Percentiles rank a stretch among this genome's conserved stretches.
Conservation (phyloP, 495 filamentous ascomycete genomes). For the Cenococcum geophilum region DNA sequence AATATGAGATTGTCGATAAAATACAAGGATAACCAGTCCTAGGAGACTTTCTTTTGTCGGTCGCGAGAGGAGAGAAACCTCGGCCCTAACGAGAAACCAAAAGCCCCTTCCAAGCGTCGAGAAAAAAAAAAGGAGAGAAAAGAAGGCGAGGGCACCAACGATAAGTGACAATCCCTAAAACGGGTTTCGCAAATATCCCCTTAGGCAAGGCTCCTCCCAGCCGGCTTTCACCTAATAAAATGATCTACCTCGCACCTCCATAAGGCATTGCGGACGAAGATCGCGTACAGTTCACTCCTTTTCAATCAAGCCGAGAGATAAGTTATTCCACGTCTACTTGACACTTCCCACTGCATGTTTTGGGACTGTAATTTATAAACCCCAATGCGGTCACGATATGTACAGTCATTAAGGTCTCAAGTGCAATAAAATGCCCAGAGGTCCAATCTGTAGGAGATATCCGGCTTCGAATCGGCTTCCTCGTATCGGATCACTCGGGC, state of each 20-base stretch:
- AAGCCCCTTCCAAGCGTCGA: too few species aligned
- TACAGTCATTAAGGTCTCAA: not conserved
- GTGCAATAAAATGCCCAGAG: not conserved
- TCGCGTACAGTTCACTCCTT: not conserved
- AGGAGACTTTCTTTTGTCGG: not conserved
- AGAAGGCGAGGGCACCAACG: not conserved
- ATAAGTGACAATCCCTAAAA: not conserved
- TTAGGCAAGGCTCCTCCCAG: not conserved
- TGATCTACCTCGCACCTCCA: not conserved
- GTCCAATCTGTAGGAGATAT: too few species aligned
- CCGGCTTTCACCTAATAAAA: conserved; percentile 1
- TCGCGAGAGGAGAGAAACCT: not conserved
- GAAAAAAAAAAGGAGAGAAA: not conserved
- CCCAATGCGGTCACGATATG: too few species aligned
- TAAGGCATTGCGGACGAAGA: not conserved
- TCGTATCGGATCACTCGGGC: not conserved
- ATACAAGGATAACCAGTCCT: not conserved
- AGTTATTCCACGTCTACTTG: not conserved
- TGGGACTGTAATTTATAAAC: too few species aligned
- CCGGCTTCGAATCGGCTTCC: not conserved
- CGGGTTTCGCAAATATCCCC: not conserved
- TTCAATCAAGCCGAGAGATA: not conserved
- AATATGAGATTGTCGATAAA: not conserved
- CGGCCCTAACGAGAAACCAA: not conserved
- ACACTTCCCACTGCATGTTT: not conserved